Evolutionary conservation across 495 filamentous ascomycete genomes (phyloP).

Genomic region (Daldinia decipiens): DNA sequence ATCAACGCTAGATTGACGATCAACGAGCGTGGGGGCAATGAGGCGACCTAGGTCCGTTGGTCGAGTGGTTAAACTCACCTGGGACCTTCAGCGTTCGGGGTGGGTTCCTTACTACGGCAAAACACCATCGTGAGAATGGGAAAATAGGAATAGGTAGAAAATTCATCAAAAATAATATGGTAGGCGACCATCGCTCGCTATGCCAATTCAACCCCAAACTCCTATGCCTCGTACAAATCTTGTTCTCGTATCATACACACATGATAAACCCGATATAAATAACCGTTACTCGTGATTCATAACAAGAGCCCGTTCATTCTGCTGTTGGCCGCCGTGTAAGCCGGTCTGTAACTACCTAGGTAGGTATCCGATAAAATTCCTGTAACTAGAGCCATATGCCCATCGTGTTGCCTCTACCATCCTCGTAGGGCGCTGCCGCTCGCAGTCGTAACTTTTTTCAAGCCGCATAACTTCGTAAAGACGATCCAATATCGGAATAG

Average conservation of each 20-base stretch:
- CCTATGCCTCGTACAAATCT: constrained; percentile 32
- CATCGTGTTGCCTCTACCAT: not conserved
- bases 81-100: constrained; percentile 15
- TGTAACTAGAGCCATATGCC: not conserved
- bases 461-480: constrained; percentile 11
- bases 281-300: constrained; percentile 18
- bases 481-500: not conserved
- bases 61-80: constrained; percentile 30
- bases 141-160: constrained; percentile 19
- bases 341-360: constrained; percentile 36
- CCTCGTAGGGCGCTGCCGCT: not conserved
- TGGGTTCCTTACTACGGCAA: constrained; percentile 14
- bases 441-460: not conserved
- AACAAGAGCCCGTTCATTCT: constrained; percentile 20
- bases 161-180: constrained; percentile 31
- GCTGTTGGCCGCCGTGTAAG: constrained; percentile 33
- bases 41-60: constrained; percentile 29
- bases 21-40: constrained; percentile 32
- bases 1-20: constrained; percentile 42
- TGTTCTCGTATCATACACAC: constrained; percentile 35
- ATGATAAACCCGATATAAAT: constrained; percentile 18
- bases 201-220: constrained; percentile 33
- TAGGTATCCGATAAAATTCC: constrained; percentile 16
- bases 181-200: constrained; percentile 20
- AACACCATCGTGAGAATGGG: constrained; percentile 29